Evolutionary conservation across 2,329 filamentous ascomycete species (phyloP).

Genomic region (Sporothrix inflata): DNA sequence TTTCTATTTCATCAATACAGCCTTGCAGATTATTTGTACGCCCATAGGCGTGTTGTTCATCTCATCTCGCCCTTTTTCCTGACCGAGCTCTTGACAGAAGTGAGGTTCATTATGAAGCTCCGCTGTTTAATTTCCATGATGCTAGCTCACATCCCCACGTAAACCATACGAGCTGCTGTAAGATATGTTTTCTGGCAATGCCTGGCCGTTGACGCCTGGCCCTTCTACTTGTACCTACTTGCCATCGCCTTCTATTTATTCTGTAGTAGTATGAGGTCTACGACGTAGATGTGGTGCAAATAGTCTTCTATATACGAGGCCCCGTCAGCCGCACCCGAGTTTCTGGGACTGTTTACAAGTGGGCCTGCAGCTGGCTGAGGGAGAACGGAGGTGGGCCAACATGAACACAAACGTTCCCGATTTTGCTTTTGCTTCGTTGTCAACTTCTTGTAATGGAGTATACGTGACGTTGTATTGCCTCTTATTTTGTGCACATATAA

Average conservation of each 20-base stretch:
- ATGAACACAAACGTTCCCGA: neutral
- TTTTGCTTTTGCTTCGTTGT: neutral
- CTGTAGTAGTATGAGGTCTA: neutral
- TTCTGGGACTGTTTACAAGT: neutral
- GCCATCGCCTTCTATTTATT: neutral
- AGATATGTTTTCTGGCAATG: neutral
- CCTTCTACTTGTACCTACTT: neutral
- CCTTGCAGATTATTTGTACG: constrained; percentile 1
- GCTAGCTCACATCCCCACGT: neutral
- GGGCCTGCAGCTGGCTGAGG: neutral
- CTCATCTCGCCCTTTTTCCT: neutral
- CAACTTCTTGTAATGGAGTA: neutral
- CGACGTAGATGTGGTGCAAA: neutral
- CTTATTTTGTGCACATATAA: neutral
- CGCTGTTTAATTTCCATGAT: neutral
- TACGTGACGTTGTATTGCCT: neutral
- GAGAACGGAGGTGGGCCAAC: neutral
- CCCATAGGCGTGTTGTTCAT: neutral
- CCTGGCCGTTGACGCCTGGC: neutral
- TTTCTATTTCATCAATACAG: neutral
- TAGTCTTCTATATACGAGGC: neutral
- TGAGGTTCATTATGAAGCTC: neutral
- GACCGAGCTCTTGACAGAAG: neutral
- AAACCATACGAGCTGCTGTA: neutral
- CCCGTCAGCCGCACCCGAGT: neutral